Base-by-base conservation (phyloP, 805 yeast species). In the Vanderwaltozyma yarrowii region DNA sequence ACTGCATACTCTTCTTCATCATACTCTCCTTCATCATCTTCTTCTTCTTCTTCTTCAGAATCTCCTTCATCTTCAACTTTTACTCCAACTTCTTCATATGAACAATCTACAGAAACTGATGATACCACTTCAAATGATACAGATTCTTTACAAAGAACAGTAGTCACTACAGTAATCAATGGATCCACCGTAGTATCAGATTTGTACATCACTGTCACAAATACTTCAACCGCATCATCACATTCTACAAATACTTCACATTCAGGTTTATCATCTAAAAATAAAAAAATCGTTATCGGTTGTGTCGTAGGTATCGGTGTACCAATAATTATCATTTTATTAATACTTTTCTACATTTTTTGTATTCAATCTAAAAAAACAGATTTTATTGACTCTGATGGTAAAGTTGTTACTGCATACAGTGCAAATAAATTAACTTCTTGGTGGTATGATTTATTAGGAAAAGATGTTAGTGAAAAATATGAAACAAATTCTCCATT, bases 221-320 rank as follows among this genome's bases (percentile, higher is more conserved):
- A 46, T 2, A 46, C 55, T n/a, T 52, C 62, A 0, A 45, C 49
- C 2, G 35, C 57, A 3, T 45, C 54, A 7, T 43, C 54, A 14
- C 27, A 33, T 19, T 5, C 38, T 23, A 16, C 33, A 10, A 42
- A 35, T 17, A 28, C 23, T 21, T 6, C 18, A 17, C 39, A 48
- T 28, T 30, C 46, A 5, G 80, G 80, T 0, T 58, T 77, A 7
- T 66, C 78, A 1, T 50, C 64, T 13, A 68, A 70, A 36, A 59
- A 71, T 41, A 66, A 72, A 38, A 70, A 70, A 39, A 69, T 79
- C 26, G 74, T 80, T 18, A 69, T 78, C 37, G 87, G 87, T 29
- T 77, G 78, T 41, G 79, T 75, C 21, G 79, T 80, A 5, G 87
- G 87, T 39, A 70, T 81, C 12, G 84, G 84, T 37, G 76, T 78